Base-by-base conservation (phyloP, 129 eudicot species). In the Artemisia annua region DNA sequence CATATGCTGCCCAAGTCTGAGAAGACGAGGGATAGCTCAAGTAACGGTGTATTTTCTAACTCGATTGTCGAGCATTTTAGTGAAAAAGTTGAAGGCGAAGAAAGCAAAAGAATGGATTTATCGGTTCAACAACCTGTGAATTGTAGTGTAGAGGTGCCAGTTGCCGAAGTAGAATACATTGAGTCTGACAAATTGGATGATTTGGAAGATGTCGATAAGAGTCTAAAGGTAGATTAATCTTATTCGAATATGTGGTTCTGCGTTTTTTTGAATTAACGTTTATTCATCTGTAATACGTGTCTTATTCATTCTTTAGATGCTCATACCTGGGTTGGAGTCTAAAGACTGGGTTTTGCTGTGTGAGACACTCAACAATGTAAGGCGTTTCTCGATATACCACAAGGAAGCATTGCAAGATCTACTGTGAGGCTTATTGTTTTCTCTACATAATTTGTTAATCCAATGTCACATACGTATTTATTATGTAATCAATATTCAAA, bases 271-370 rank as follows among this genome's bases (percentile, higher is more conserved):
- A 11, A 24, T 60, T 2, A 7, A 12, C 13, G 28, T 26, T 60
- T 60, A 2, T 20, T 20, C 6, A 14, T 55, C 19, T 4, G 24
- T 26, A 30, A 3, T 0, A 17, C 65, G 7, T 60, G 18, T 18
- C 22, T 17, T 17, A 18, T 60, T 39, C 46, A 26, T 20, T 60
- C 16, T 60, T 60, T 17, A 61, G 66, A 14, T 61, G 43, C 66
- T 61, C 15, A 14, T 61, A 61, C 71, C 80, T 12, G 85, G 84
- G 17, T 82, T 91, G 7, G 97, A 82, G 80, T 86, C 97, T 70
- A 91, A 86, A 74, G 95, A 91, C 74, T 91, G 97, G 97, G 88
- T 91, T 78, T 71, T 83, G 48, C 82, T 82, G 22, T 88, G 95
- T 74, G 95, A 82, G 68, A 77, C 95, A 19, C 95, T 91, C 48